Percentiles rank a stretch among this genome's conserved stretches.
Evolutionary conservation across 441 rosid species (phyloP).

Genomic region (Syzygium malaccense): DNA sequence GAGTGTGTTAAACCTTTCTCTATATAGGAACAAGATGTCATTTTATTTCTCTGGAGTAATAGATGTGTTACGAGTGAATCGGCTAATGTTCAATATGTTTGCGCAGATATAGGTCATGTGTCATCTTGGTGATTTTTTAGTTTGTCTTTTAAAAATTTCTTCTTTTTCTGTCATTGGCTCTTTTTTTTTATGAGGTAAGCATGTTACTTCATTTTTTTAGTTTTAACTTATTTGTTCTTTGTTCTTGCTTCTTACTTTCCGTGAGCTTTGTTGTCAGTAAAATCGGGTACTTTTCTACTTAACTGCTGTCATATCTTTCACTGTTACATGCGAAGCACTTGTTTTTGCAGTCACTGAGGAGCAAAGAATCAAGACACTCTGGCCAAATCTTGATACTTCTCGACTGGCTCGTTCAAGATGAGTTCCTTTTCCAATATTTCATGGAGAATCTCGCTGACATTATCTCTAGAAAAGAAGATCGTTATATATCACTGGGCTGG

Average conservation of each 20-base stretch:
- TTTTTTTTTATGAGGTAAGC: background rate
- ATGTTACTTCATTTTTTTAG: background rate
- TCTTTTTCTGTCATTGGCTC: background rate
- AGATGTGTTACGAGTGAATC: background rate
- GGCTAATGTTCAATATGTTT: background rate
- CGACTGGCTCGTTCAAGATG: slow-evolving; percentile 74
- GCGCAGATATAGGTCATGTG: background rate
- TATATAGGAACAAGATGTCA: background rate
- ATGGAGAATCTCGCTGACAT: slow-evolving; percentile 33
- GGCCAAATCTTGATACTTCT: slow-evolving; percentile 52
- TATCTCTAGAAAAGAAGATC: slow-evolving; percentile 59
- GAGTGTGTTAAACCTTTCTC: background rate
- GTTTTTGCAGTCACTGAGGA: slow-evolving; percentile 49
- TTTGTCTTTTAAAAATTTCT: background rate
- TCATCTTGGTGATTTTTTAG: background rate
- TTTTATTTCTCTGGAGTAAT: background rate
- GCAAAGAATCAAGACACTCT: slow-evolving; percentile 41
- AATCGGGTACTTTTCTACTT: background rate
- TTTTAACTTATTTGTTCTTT: background rate
- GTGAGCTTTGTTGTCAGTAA: background rate
- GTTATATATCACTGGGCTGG: slow-evolving; percentile 77
- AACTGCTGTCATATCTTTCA: background rate
- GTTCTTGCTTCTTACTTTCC: background rate
- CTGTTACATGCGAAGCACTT: background rate
- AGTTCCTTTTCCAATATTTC: slow-evolving; percentile 42